Evolutionary conservation across 2,329 filamentous ascomycete genomes (phyloP), one percentile per base, ranked within the genome.

Genomic region (Trichophyton rubrum): DNA sequence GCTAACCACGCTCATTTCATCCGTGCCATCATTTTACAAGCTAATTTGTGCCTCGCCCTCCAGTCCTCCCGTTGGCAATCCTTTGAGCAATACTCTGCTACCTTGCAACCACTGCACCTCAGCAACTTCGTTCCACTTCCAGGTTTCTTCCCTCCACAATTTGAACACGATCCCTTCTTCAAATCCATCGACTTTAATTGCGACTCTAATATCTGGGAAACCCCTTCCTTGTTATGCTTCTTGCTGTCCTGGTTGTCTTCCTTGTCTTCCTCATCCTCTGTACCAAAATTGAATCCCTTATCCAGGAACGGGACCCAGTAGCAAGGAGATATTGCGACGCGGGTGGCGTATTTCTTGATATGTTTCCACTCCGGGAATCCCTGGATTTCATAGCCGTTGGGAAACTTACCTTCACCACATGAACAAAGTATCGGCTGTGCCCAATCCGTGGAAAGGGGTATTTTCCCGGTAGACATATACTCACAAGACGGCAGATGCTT

Each of bases 401-500:
- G 66, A 24, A 69, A 63, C 5, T 65, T 66, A 17, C 70, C 72
- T 5, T 65, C 56, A 0, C 71, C 72, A 51, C 73, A 75, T 9
- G 65, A 66, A 60, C 73, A 75, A 15, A 73, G 60, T 4, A 64
- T 61, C 8, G 62, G 63, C n/a, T 67, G 35, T 24, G 64, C 65
- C n/a, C 47, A 17, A 9, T 66, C 67, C 4, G 63, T 47, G 1
- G 68, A 67, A 2, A 72, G 51, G 1, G 67, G 67, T 6, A 71
- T 67, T n/a, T 63, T 59, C 15, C 60, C 56, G 3, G 60, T 38
- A 1, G 5, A 24, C 3, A 38, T 59, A 62, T 73, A 74, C 55
- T 70, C 66, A 63, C 75, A 77, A 3, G 62, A 61, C 1, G 63
- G 9, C 11, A 60, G 60, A 61, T 77, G 75, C 24, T 66, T 64